Base-by-base conservation (phyloP, 352 stramenopile genomes). In the Phytophthora crassamura region DNA sequence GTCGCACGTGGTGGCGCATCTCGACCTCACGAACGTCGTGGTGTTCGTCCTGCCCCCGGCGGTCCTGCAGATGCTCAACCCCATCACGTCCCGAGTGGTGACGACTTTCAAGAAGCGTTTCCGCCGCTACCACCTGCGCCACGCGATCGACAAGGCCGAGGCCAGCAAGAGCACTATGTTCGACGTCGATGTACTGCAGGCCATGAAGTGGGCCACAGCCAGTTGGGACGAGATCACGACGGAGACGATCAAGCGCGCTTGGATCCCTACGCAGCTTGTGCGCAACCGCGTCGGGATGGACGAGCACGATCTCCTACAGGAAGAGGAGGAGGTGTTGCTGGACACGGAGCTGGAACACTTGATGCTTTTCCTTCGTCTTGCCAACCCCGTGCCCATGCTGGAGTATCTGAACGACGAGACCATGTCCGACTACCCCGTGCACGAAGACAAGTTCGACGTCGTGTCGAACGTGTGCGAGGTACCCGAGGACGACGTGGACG, bases 381-480 rank as follows among this genome's bases (percentile, higher is more conserved):
- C 78, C 2, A 77, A 91, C 47, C 58, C 77, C 4, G 78, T 92
- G 61, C 78, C 82, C 1, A 66, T 95, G 39, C 77, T 72, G 25
- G 83, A 91, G 39, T 90, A 88, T 49, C 71, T 93, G 16, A 85
- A 93, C 49, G 86, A 93, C 55, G 84, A 95, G 25, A 73, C 55
- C 5, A 77, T 84, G 50, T 86, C 80, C 28, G 78, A 91, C 28
- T 85, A 90, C 43, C 78, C 77, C 7, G 72, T 93, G 53, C 84
- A 95, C 48, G 86, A 93, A 68, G 86, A 95, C 54, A 91, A 91
- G 52, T 93, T 95, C 18, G 86, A 95, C 32, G 70, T 91, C n/a
- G 74, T 94, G 15, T 77, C 90, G 47, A 81, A 74, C 22, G 48
- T 75, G 1, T 84, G 84, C 42, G 81, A 92, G 38, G 79, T 93